Percentiles rank a stretch among this genome's conserved stretches.
Evolutionary conservation across 495 filamentous ascomycete species (phyloP).

Genomic region (Polyplosphaeria fusca): DNA sequence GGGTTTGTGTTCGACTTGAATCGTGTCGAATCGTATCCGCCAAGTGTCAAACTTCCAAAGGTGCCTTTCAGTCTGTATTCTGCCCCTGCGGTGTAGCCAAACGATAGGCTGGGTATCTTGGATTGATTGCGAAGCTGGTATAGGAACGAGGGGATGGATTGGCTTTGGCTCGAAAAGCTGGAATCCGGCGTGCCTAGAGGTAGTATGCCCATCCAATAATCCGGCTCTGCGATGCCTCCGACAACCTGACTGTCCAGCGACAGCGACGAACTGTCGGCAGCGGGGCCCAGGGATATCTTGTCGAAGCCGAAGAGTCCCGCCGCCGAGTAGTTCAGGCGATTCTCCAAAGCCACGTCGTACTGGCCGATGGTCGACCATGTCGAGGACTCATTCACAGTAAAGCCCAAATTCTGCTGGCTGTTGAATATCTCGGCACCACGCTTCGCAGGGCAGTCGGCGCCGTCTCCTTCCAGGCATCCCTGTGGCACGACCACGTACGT

Average conservation of each 20-base stretch:
- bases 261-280: slow-evolving; percentile 9
- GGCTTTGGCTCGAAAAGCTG: slow-evolving; percentile 26
- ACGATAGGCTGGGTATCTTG: slow-evolving; percentile 33
- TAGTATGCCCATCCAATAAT: slow-evolving; percentile 31
- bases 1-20: slow-evolving; percentile 33
- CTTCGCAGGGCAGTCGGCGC: slow-evolving; percentile 16
- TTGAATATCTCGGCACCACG: slow-evolving; percentile 28
- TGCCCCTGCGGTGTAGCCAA: slow-evolving; percentile 35
- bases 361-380: slow-evolving; percentile 30
- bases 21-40: slow-evolving; percentile 40
- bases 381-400: slow-evolving; percentile 23
- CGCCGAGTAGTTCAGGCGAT: slow-evolving; percentile 21
- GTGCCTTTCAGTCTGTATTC: slow-evolving; percentile 47
- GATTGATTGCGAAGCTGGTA: slow-evolving; percentile 19
- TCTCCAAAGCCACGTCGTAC: slow-evolving; percentile 27
- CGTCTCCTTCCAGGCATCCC: slow-evolving; percentile 27
- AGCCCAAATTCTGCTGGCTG: slow-evolving; percentile 25
- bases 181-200: slow-evolving; percentile 27
- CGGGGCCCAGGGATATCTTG: slow-evolving; percentile 22
- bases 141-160: slow-evolving; percentile 27
- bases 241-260: slow-evolving; percentile 32
- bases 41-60: slow-evolving; percentile 42
- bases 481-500: slow-evolving; percentile 26
- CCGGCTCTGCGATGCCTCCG: slow-evolving; percentile 22
- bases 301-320: slow-evolving; percentile 32